Percentiles rank a stretch among this genome's conserved stretches.
Evolutionary conservation across 345 rosid species (phyloP).

Genomic region (Populus nigra): DNA sequence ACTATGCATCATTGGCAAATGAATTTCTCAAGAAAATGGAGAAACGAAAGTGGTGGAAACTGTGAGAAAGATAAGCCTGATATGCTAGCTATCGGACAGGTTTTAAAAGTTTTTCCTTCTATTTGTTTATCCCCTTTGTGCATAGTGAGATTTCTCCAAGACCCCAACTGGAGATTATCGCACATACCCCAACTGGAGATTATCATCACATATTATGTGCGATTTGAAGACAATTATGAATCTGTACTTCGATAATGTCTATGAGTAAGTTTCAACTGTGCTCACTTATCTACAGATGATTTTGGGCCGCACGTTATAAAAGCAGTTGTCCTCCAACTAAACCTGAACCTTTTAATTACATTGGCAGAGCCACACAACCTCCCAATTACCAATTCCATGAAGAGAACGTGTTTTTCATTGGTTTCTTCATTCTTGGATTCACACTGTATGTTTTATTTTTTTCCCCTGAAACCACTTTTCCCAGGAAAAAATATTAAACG

Average conservation of each 20-base stretch:
- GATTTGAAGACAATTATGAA: not conserved
- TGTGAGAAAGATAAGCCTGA: not conserved
- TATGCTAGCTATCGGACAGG: not conserved
- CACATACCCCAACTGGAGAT: not conserved
- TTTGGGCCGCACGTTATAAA: not conserved
- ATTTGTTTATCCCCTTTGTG: not conserved
- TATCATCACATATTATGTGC: too few species aligned
- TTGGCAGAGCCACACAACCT: too few species aligned
- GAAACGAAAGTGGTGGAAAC: slow-evolving; percentile 2
- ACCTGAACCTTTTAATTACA: too few species aligned
- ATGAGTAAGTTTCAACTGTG: not conserved
- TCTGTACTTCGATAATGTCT: not conserved
- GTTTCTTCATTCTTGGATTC: not conserved
- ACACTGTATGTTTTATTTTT: not conserved
- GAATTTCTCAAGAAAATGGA: not conserved
- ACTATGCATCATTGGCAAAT: not conserved
- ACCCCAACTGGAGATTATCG: not conserved
- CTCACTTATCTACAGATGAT: not conserved
- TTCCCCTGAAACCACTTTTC: too few species aligned
- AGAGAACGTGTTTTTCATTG: not conserved
- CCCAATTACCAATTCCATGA: not conserved
- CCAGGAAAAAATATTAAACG: not conserved
- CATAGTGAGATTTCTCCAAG: not conserved
- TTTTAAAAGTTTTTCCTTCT: not conserved
- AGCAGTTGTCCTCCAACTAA: not conserved